phyloP scores from a whole-genome alignment of 768 basidiomycete genomes.

The Pholiota conissans region DNA sequence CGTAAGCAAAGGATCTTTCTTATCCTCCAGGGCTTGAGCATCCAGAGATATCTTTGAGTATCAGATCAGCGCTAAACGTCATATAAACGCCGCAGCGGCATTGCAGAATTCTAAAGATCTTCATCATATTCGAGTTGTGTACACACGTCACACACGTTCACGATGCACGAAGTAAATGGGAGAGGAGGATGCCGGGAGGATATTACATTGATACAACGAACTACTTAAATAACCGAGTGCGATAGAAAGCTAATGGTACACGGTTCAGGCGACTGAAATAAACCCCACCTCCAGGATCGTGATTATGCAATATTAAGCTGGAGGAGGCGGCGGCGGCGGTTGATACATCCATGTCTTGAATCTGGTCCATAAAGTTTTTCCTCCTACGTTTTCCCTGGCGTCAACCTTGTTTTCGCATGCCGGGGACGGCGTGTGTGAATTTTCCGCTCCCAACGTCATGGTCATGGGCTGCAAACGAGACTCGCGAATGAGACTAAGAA shows the following conservation, averaged over 20 bases:
- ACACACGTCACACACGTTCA: neutral
- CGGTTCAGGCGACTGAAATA: constrained; percentile 1
- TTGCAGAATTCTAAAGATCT: too few relatives aligned
- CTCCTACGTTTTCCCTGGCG: constrained; percentile 9
- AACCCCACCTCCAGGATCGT: constrained; percentile 2
- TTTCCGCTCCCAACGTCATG: constrained; percentile 39
- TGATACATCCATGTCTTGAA: constrained; percentile 44
- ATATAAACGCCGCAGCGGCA: too few relatives aligned
- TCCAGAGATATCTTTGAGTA: too few relatives aligned
- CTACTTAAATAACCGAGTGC: constrained; percentile 1
- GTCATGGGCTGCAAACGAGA: constrained; percentile 62
- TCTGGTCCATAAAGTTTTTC: constrained; percentile 34
- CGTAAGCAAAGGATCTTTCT: too few relatives aligned
- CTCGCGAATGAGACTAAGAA: constrained; percentile 77
- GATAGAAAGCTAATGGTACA: constrained; percentile 6
- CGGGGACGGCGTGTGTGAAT: constrained; percentile 16
- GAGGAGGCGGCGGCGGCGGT: constrained; percentile 18
- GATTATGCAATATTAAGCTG: neutral
- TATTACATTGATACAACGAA: constrained; percentile 14
- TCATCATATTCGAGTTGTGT: neutral
- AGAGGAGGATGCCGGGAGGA: neutral
- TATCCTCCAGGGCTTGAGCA: too few relatives aligned
- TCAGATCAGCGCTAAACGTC: too few relatives aligned
- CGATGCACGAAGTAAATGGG: neutral
- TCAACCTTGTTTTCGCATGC: constrained; percentile 16